phyloP scores from a whole-genome alignment of 2,329 filamentous ascomycete species.

The Emmonsiellopsis sp. region DNA sequence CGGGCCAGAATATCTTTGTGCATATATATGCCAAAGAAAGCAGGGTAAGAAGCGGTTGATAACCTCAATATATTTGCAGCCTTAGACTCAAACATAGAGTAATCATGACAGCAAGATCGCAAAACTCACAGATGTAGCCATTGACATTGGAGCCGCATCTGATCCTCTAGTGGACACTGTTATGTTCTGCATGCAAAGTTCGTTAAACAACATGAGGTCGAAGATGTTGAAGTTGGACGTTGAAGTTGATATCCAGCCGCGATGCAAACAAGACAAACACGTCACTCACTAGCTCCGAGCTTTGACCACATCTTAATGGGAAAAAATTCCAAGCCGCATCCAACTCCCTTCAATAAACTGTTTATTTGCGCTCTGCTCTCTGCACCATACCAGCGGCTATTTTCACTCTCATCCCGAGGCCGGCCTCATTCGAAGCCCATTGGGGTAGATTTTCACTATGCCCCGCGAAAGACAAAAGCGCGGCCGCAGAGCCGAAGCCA shows the following conservation, averaged over 20 bases:
- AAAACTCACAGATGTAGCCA: too few species aligned
- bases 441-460: constrained; percentile 22
- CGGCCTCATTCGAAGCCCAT: neutral
- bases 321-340: neutral
- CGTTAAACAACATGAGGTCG: too few species aligned
- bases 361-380: neutral
- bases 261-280: constrained; percentile 26
- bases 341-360: neutral
- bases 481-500: constrained; percentile 36
- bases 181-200: too few species aligned
- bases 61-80: too few species aligned
- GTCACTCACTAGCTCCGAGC: constrained; percentile 15
- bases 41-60: too few species aligned
- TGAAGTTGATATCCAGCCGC: neutral
- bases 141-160: too few species aligned
- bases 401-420: neutral
- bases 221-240: too few species aligned
- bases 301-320: constrained; percentile 29
- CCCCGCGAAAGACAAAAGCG: constrained; percentile 40
- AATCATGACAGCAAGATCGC: too few species aligned
- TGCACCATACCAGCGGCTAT: neutral
- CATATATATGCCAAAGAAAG: too few species aligned
- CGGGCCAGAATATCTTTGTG: too few species aligned
- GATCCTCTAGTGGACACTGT: too few species aligned
- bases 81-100: too few species aligned